Evolutionary conservation across 495 filamentous ascomycete genomes (phyloP).

Genomic region (Neurospora cerealis): DNA sequence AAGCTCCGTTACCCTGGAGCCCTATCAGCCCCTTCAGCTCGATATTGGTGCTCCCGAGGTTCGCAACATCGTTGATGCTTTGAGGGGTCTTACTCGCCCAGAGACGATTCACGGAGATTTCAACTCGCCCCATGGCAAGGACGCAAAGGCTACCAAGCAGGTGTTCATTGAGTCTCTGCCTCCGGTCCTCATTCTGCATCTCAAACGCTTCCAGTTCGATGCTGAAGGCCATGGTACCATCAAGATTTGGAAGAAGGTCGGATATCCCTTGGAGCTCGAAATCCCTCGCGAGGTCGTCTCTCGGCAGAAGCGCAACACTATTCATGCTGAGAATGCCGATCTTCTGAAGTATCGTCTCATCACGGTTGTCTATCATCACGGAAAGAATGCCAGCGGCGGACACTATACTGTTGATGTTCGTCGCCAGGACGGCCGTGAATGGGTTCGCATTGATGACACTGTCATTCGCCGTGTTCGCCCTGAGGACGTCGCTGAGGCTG

Average conservation of each 20-base stretch:
- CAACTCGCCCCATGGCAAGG: slow-evolving; percentile 67
- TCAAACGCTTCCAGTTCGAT: slow-evolving; percentile 97
- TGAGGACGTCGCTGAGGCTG: slow-evolving; percentile 85
- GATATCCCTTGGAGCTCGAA: slow-evolving; percentile 88
- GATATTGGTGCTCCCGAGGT: slow-evolving; percentile 82
- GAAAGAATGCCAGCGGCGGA: slow-evolving; percentile 86
- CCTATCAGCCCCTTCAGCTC: slow-evolving; percentile 88
- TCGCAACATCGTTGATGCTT: slow-evolving; percentile 82
- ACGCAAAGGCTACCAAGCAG: slow-evolving; percentile 77
- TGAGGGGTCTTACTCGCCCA: slow-evolving; percentile 71
- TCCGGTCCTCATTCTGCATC: slow-evolving; percentile 84
- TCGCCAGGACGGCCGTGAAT: slow-evolving; percentile 85
- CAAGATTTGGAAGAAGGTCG: slow-evolving; percentile 98
- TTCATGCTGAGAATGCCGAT: slow-evolving; percentile 48
- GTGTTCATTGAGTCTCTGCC: slow-evolving; percentile 90
- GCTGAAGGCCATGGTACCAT: slow-evolving; percentile 74
- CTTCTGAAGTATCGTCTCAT: slow-evolving; percentile 74
- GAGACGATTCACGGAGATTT: slow-evolving; percentile 85
- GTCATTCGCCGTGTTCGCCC: slow-evolving; percentile 73
- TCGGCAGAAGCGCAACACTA: slow-evolving; percentile 53
- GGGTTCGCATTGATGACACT: slow-evolving; percentile 94
- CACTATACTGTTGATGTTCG: slow-evolving; percentile 96
- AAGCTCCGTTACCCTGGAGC: slow-evolving; percentile 82
- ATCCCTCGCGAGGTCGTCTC: slow-evolving; percentile 91
- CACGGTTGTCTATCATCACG: slow-evolving; percentile 95